Conservation (phyloP, 192 early-diverging fungal species). For the Coemansia sp. region DNA sequence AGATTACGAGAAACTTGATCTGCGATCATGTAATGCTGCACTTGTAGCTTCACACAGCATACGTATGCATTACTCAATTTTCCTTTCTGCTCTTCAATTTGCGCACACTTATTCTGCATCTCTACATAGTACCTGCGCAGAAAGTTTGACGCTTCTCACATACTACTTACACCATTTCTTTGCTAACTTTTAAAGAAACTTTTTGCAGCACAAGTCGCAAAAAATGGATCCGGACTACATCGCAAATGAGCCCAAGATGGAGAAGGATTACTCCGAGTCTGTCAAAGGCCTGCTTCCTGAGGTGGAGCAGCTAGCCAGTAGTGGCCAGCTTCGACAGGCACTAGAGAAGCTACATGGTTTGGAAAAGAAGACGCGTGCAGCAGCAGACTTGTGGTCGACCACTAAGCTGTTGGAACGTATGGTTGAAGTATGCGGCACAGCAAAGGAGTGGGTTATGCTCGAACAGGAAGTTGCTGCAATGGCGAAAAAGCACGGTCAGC, state of each 20-base stretch:
- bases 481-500: constrained; percentile 96
- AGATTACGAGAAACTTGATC: neutral
- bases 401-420: constrained; percentile 80
- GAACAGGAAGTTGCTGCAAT: constrained; percentile 89
- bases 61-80: neutral
- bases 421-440: constrained; percentile 69
- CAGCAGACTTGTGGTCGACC: constrained; percentile 86
- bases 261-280: constrained; percentile 83
- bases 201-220: neutral
- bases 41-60: neutral
- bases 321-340: constrained; percentile 74
- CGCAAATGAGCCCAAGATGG: constrained; percentile 73
- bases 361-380: constrained; percentile 95
- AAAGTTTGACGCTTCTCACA: neutral
- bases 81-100: neutral
- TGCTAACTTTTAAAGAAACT: neutral
- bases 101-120: neutral
- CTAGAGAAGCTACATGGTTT: constrained; percentile 82
- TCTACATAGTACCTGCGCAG: neutral
- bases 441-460: constrained; percentile 82
- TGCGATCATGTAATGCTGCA: neutral
- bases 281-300: constrained; percentile 79
- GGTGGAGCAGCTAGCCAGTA: constrained; percentile 67
- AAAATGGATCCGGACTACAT: constrained; percentile 43
- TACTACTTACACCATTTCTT: neutral